phyloP scores from a whole-genome alignment of 192 early-diverging fungal species.

The Thoreauomyces humboldtii region DNA sequence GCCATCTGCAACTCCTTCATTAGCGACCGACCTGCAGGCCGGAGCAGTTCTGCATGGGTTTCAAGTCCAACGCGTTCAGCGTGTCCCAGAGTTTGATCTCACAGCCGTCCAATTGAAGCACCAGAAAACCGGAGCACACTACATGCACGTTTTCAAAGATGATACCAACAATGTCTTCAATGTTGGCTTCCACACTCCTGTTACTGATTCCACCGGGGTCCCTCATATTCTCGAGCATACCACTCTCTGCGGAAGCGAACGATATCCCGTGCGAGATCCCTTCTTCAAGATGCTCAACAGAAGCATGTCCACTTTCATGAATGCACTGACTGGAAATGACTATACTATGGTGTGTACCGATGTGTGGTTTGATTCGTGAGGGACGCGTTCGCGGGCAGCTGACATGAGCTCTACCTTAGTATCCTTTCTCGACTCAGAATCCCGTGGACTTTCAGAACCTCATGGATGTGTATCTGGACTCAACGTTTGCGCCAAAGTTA shows the following conservation, averaged over 20 bases:
- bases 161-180: constrained; percentile 91
- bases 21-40: too few relatives aligned
- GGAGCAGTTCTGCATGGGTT: constrained; percentile 18
- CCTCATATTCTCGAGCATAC: constrained; percentile 96
- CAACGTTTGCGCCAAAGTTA: constrained; percentile 79
- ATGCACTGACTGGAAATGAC: constrained; percentile 78
- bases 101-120: constrained; percentile 75
- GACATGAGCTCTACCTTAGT: constrained; percentile 78
- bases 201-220: constrained; percentile 78
- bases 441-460: constrained; percentile 85
- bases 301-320: constrained; percentile 95
- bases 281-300: constrained; percentile 98
- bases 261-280: constrained; percentile 93
- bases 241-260: constrained; percentile 82
- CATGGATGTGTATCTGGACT: constrained; percentile 88
- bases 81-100: constrained; percentile 74
- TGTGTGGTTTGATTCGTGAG: not conserved
- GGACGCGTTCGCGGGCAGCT: not conserved
- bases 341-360: constrained; percentile 36
- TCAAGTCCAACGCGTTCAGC: constrained; percentile 7
- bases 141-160: constrained; percentile 82
- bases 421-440: constrained; percentile 93
- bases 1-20: too few relatives aligned
- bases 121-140: constrained; percentile 66
- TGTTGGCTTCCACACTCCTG: constrained; percentile 85